phyloP scores from a whole-genome alignment of 2,329 filamentous ascomycete genomes.

The Coniella vitis region DNA sequence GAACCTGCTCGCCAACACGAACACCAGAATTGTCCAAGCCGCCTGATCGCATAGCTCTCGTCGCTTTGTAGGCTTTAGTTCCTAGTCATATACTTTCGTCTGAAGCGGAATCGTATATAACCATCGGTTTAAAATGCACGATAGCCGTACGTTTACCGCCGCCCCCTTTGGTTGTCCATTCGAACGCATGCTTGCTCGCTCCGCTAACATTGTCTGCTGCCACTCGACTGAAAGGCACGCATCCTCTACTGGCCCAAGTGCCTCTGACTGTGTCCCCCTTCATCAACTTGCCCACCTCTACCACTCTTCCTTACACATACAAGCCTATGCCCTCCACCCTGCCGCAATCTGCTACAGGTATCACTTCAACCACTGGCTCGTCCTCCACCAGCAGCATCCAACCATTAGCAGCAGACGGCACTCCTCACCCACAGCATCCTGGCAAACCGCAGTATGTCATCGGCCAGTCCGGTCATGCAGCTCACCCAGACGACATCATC shows the following conservation, averaged over 20 bases:
- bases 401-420: neutral
- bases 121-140: conserved; percentile 27
- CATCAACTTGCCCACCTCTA: conserved; percentile 79
- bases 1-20: no score
- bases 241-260: conserved; percentile 85
- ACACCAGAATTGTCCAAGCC: no score
- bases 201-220: conserved; percentile 15
- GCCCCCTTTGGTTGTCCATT: neutral
- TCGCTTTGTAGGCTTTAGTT: no score
- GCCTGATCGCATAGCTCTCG: no score
- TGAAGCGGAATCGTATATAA: no score
- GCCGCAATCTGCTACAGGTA: conserved; percentile 61
- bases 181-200: neutral
- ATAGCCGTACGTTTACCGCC: conserved; percentile 28
- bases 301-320: conserved; percentile 93
- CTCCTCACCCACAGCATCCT: no score
- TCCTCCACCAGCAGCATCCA: conserved; percentile 23
- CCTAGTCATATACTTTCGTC: no score
- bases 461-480: conserved; percentile 71
- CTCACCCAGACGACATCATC: conserved; percentile 81
- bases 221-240: conserved; percentile 50
- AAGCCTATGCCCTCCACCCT: conserved; percentile 82
- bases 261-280: conserved; percentile 93
- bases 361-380: conserved; percentile 32
- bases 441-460: conserved; percentile 66